Evolutionary conservation across 495 filamentous ascomycete genomes (phyloP).

Genomic region (Hyaloscypha hepaticicola): DNA sequence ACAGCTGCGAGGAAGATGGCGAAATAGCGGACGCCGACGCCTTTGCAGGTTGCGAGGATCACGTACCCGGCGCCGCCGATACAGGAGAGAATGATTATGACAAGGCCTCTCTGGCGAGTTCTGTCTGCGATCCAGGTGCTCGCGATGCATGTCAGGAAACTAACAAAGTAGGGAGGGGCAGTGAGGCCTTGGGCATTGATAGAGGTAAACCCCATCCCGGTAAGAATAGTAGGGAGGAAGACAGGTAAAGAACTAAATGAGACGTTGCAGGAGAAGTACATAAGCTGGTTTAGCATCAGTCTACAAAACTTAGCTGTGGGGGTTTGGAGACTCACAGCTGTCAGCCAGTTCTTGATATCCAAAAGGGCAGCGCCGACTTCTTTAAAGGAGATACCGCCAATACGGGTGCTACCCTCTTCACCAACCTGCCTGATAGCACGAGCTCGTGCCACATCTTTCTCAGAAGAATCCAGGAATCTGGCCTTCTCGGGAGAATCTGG

Average conservation of each 20-base stretch:
- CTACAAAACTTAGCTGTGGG: constrained; percentile 36
- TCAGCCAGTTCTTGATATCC: constrained; percentile 37
- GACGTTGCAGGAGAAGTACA: constrained; percentile 57
- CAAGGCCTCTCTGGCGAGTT: constrained; percentile 65
- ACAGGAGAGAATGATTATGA: constrained; percentile 59
- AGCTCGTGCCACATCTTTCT: constrained; percentile 65
- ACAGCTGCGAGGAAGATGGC: constrained; percentile 67
- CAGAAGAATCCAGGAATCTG: constrained; percentile 66
- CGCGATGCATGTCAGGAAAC: constrained; percentile 66
- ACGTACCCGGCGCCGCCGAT: constrained; percentile 73
- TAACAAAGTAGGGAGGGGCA: constrained; percentile 77
- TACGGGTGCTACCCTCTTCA: constrained; percentile 38
- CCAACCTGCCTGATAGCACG: constrained; percentile 63
- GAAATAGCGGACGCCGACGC: constrained; percentile 60
- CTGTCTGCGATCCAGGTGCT: constrained; percentile 73
- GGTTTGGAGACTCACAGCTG: constrained; percentile 70
- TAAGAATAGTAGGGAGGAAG: constrained; percentile 76
- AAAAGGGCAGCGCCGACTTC: constrained; percentile 56
- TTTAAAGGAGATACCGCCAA: constrained; percentile 52
- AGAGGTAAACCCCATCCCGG: constrained; percentile 69
- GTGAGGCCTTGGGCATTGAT: constrained; percentile 77
- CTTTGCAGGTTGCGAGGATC: constrained; percentile 48
- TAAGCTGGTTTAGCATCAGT: constrained; percentile 17
- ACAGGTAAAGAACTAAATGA: constrained; percentile 79
- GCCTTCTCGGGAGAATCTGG: constrained; percentile 71